Conservation (phyloP, 805 yeast genomes). For the Yarrowia alimentaria region DNA sequence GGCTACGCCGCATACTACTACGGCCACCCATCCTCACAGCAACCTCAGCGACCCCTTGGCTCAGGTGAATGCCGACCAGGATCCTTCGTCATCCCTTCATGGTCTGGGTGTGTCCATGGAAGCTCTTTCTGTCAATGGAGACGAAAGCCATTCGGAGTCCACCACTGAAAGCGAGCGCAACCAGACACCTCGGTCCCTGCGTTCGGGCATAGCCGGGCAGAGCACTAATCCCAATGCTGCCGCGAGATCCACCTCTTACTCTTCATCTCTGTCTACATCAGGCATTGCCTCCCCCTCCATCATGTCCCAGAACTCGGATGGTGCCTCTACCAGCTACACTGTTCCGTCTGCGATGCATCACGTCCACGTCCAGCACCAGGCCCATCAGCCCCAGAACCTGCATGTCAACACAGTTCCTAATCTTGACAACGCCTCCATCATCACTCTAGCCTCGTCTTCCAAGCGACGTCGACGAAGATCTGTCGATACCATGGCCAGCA, state of each 20-base stretch:
- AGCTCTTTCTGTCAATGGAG: not conserved
- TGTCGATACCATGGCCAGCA: slow-evolving; percentile 42
- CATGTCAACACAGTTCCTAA: slow-evolving; percentile 24
- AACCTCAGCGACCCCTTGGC: not conserved
- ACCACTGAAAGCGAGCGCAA: not conserved
- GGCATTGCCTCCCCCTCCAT: slow-evolving; percentile 17
- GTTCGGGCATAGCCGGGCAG: not conserved
- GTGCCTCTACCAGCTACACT: slow-evolving; percentile 31
- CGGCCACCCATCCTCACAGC: slow-evolving; percentile 9
- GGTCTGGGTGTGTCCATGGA: slow-evolving; percentile 14
- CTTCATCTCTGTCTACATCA: not conserved
- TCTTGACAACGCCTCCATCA: slow-evolving; percentile 40
- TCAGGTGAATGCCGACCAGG: not conserved
- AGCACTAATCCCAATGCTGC: slow-evolving; percentile 22
- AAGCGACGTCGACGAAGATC: slow-evolving; percentile 39
- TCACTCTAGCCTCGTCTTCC: slow-evolving; percentile 42
- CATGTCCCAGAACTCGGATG: slow-evolving; percentile 26
- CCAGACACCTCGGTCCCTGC: not conserved
- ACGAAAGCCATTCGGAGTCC: slow-evolving; percentile 2
- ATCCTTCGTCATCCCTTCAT: not conserved
- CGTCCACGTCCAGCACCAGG: slow-evolving; percentile 27
- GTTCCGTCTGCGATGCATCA: slow-evolving; percentile 21
- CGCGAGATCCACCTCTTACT: slow-evolving; percentile 10
- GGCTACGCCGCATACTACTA: not conserved
- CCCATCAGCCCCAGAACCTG: slow-evolving; percentile 10